Conservation (phyloP, 345 rosid species). For the Syzygium aqueum region DNA sequence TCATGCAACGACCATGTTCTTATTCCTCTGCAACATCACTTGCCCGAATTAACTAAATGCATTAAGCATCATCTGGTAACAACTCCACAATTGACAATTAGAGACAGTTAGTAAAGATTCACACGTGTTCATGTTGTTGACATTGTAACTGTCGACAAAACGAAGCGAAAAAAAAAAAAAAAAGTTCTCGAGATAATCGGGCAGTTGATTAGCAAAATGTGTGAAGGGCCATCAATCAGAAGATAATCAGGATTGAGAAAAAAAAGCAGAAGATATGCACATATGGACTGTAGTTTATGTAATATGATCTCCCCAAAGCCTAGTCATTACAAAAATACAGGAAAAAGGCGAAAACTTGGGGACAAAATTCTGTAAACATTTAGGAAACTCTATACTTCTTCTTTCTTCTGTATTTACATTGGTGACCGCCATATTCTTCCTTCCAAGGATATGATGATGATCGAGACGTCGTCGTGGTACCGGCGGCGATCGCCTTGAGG, state of each 20-base stretch:
- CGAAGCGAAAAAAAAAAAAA: not conserved
- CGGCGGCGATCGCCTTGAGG: conserved; percentile 85
- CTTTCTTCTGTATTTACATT: conserved; percentile 22
- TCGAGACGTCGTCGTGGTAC: conserved; percentile 91
- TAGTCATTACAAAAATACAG: not conserved
- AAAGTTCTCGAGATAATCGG: not conserved
- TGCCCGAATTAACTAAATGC: not conserved
- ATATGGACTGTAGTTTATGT: not conserved
- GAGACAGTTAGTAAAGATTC: not conserved
- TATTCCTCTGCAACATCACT: not conserved
- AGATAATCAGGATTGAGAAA: not conserved
- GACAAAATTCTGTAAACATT: not conserved
- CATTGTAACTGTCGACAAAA: not conserved
- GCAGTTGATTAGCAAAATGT: not conserved
- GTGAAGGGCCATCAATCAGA: not conserved
- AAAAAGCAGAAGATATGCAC: not conserved
- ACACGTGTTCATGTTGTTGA: not conserved
- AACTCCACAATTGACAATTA: not conserved
- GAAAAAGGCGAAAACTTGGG: not conserved
- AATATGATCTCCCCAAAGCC: not conserved
- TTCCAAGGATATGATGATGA: conserved; percentile 76
- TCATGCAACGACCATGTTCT: not conserved
- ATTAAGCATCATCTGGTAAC: not conserved
- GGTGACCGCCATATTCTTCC: conserved; percentile 96
- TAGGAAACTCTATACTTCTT: not conserved